Conservation (phyloP, 352 stramenopile genomes). For the Globisporangium takayamanum region DNA sequence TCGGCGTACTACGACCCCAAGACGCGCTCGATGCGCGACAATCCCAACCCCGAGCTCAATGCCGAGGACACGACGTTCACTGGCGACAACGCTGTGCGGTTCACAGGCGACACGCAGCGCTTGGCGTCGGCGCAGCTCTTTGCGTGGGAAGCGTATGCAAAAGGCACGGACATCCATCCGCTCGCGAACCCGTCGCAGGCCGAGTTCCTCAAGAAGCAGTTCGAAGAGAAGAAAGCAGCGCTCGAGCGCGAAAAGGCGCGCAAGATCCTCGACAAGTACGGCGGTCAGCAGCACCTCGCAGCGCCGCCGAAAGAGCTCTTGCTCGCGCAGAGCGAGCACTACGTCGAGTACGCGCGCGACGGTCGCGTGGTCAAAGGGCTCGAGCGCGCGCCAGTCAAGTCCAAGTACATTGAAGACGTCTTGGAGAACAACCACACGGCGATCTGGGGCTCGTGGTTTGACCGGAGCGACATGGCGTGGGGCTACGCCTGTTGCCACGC, state of each 20-base stretch:
- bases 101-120: constrained; percentile 90
- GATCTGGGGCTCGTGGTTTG: constrained; percentile 98
- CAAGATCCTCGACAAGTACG: constrained; percentile 95
- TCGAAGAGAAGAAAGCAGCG: constrained; percentile 66
- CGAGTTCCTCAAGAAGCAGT: constrained; percentile 95
- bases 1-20: constrained; percentile 99
- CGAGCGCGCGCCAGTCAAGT: constrained; percentile 78
- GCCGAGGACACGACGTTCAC: constrained; percentile 91
- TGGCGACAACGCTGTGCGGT: constrained; percentile 94
- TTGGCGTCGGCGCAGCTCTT: constrained; percentile 94
- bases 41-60: constrained; percentile 94
- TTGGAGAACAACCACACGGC: constrained; percentile 94
- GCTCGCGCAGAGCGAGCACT: constrained; percentile 86
- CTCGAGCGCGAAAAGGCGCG: constrained; percentile 60
- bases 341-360: constrained; percentile 92
- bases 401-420: constrained; percentile 98
- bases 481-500: constrained; percentile 97
- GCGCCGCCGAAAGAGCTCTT: constrained; percentile 73
- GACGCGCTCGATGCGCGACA: constrained; percentile 97
- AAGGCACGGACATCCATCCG: constrained; percentile 91
- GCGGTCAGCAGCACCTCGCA: constrained; percentile 89
- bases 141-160: constrained; percentile 92
- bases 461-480: constrained; percentile 91
- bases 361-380: constrained; percentile 83
- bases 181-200: constrained; percentile 95